These are phyloP conservation scores for Diatrype stigma DNA, from an alignment of 2,329 filamentous ascomycete genomes.

Conservation along the genomic window DNA sequence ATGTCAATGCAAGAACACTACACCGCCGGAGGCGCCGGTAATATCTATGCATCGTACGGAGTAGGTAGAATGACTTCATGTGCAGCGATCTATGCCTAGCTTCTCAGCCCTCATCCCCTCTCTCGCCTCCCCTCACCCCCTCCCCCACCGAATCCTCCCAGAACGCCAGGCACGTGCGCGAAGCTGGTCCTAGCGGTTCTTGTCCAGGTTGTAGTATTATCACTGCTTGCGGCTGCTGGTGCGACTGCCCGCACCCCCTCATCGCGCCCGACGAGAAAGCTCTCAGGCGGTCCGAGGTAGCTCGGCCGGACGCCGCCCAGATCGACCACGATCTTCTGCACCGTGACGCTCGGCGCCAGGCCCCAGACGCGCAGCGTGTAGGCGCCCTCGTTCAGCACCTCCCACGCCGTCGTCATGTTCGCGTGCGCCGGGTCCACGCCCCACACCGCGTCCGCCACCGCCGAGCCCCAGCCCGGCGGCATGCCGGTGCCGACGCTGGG, in stretches of 20 bases:
- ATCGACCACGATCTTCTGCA: conserved; percentile 55
- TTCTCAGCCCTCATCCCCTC: background rate
- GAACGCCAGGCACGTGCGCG: conserved; percentile 11
- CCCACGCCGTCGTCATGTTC: conserved; percentile 41
- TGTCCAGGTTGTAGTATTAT: no score
- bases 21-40: no score
- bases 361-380: conserved; percentile 50
- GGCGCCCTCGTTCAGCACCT: conserved; percentile 35
- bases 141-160: background rate
- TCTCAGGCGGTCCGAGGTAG: conserved; percentile 55
- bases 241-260: conserved; percentile 25
- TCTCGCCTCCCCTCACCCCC: background rate
- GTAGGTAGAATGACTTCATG: no score
- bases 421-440: conserved; percentile 34
- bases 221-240: no score
- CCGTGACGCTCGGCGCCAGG: conserved; percentile 46
- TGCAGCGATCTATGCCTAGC: background rate
- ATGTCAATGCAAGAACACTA: no score
- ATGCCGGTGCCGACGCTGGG: conserved; percentile 35
- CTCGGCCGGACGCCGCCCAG: conserved; percentile 50
- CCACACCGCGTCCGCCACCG: conserved; percentile 44
- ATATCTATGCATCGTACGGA: no score
- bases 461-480: conserved; percentile 38
- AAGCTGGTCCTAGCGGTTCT: conserved; percentile 37
- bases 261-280: conserved; percentile 42